Base-by-base conservation (phyloP, 257 asterid genomes). In the Capsicum chinense region DNA sequence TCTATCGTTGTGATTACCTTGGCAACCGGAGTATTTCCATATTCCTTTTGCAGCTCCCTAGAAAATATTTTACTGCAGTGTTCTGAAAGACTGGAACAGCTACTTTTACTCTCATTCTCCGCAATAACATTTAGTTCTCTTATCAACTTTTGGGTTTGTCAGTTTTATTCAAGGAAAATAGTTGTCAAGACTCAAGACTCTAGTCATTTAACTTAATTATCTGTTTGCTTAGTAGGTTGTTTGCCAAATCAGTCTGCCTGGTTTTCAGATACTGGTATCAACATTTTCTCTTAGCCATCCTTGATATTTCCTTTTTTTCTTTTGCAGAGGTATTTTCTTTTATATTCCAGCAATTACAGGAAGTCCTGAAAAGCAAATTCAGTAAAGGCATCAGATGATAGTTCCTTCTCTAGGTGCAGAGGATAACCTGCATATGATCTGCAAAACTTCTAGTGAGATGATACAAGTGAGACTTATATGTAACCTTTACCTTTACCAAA, bases 311-410 rank as follows among this genome's bases (percentile, higher is more conserved):
- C 16, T 58, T 19, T 17, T 78, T 26, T 26, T 26, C 33, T 21
- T 52, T 74, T 85, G 87, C 97, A 92, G 99, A 94, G 79, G 81
- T 80, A 50, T 92, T 93, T 82, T 84, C 89, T 15, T 42, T 82
- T 37, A 70, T 91, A 42, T 89, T 95, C 69, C 90, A 88, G 63
- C 92, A 89, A 83, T 86, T 95, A 74, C 93, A 94, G 88, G 89
- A 86, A 64, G 86, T 85, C 87, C 56, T 95, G 87, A 89, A 60
- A 81, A 79, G 79, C 14, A 89, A 88, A 83, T 90, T 92, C 68
- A 83, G 90, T 83, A 78, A 90, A 88, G 83, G 83, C 58, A 60
- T 48, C 42, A 66, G 87, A 84, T 79, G 88, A 74, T 81, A 64
- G 11, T 16, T 78, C 90, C 21, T 58, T 74, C 79, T 85, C 83